Conservation (phyloP, 2,329 filamentous ascomycete species). For the Emergomyces africanus region DNA sequence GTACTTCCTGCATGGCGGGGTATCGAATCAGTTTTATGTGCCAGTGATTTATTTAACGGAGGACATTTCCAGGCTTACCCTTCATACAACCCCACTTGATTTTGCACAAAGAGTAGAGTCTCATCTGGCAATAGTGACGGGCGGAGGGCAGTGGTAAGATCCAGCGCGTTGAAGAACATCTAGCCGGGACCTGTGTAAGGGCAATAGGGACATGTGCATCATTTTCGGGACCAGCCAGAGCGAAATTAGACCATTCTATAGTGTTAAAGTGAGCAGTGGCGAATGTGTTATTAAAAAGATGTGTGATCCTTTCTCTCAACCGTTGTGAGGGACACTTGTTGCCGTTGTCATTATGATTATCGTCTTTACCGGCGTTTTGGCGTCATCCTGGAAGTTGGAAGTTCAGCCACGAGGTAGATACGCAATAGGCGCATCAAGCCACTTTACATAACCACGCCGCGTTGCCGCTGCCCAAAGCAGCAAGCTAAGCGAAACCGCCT, state of each 20-base stretch:
- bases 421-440: not conserved
- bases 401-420: not conserved
- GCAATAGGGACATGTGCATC: slow-evolving; percentile 6
- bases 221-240: slow-evolving; percentile 5
- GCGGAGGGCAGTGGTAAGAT: slow-evolving; percentile 91
- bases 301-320: not conserved
- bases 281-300: not conserved
- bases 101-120: slow-evolving; percentile 88
- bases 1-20: slow-evolving; percentile 54
- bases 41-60: not conserved
- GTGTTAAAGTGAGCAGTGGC: not conserved
- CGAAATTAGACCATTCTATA: not conserved
- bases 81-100: slow-evolving; percentile 94
- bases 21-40: not conserved
- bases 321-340: not conserved
- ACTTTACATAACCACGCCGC: not conserved
- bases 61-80: slow-evolving; percentile 49
- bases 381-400: not conserved
- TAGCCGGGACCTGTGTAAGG: slow-evolving; percentile 38
- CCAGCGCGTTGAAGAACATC: slow-evolving; percentile 95
- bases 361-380: not conserved
- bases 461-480: slow-evolving; percentile 3
- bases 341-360: not conserved
- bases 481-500: slow-evolving; percentile 10
- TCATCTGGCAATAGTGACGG: slow-evolving; percentile 88